These are phyloP conservation scores for Emmonsiellopsis sp. DNA, from an alignment of 2,329 filamentous ascomycete species.

Conservation along the genomic window DNA sequence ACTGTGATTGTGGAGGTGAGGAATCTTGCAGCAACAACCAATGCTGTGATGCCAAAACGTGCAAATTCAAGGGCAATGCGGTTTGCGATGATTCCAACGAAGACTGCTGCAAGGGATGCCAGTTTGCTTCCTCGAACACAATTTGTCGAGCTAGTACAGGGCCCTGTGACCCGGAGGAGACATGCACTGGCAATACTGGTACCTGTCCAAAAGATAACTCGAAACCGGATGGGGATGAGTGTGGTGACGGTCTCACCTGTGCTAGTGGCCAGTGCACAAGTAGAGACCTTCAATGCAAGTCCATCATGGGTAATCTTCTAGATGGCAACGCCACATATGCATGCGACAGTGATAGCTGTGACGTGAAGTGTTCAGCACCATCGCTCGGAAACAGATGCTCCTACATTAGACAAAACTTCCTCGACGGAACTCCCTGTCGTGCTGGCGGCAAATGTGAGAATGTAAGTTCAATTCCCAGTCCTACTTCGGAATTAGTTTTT, in stretches of 20 bases:
- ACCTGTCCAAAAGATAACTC: conserved; percentile 66
- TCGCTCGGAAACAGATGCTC: conserved; percentile 59
- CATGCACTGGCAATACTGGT: conserved; percentile 62
- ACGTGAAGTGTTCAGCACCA: conserved; percentile 65
- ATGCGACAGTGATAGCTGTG: conserved; percentile 65
- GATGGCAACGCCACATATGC: conserved; percentile 68
- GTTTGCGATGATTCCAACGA: conserved; percentile 58
- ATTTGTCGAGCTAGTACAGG: conserved; percentile 76
- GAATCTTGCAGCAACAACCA: conserved; percentile 60
- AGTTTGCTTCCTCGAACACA: conserved; percentile 45
- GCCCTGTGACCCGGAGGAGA: conserved; percentile 75
- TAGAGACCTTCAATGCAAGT: conserved; percentile 79
- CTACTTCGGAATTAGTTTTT: background rate
- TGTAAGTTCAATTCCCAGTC: conserved; percentile 29
- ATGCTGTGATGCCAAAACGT: conserved; percentile 81
- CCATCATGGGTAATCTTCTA: conserved; percentile 66
- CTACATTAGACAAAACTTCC: conserved; percentile 72
- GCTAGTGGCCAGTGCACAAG: conserved; percentile 93
- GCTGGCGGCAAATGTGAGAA: conserved; percentile 71
- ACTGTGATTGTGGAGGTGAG: conserved; percentile 87
- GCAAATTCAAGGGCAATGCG: conserved; percentile 66
- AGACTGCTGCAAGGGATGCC: conserved; percentile 35
- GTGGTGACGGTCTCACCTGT: conserved; percentile 62
- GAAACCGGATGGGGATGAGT: conserved; percentile 59
- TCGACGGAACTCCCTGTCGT: conserved; percentile 80